Evolutionary conservation across 192 early-diverging fungal species (phyloP).

Genomic region (Coemansia sp.): DNA sequence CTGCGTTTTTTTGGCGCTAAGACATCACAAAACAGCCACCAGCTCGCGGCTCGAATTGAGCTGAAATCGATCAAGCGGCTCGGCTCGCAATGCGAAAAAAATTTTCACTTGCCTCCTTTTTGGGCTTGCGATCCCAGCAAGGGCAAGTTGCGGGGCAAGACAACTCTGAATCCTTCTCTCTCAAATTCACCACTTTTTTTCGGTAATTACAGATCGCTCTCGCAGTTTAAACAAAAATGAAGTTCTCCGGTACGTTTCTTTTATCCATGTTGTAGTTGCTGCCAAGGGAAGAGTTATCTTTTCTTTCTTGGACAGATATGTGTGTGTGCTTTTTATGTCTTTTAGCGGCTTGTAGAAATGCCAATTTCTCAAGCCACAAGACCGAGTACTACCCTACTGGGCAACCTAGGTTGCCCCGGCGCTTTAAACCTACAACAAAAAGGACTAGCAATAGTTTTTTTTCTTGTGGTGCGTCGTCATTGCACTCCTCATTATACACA

Average conservation of each 20-base stretch:
- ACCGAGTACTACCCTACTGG: conserved; percentile 9
- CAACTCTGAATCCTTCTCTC: conserved; percentile 29
- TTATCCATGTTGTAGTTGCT: background rate
- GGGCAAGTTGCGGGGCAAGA: background rate
- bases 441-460: background rate
- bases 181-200: conserved; percentile 25
- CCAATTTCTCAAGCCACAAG: conserved; percentile 1
- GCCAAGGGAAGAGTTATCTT: background rate
- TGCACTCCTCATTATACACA: conserved; percentile 31
- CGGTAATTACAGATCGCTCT: conserved; percentile 31
- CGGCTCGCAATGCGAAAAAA: background rate
- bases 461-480: conserved; percentile 45
- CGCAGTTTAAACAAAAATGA: conserved; percentile 40
- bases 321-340: background rate
- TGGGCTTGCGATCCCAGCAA: no score
- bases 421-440: conserved; percentile 19
- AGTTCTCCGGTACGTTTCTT: conserved; percentile 51
- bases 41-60: background rate
- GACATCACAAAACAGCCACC: background rate
- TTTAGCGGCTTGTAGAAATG: conserved; percentile 1
- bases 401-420: conserved; percentile 32
- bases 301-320: background rate
- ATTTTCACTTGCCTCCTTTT: conserved; percentile 9
- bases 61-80: background rate
- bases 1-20: no score